Base-by-base conservation (phyloP, 805 yeast species). In the Ogataea populi-albae region DNA sequence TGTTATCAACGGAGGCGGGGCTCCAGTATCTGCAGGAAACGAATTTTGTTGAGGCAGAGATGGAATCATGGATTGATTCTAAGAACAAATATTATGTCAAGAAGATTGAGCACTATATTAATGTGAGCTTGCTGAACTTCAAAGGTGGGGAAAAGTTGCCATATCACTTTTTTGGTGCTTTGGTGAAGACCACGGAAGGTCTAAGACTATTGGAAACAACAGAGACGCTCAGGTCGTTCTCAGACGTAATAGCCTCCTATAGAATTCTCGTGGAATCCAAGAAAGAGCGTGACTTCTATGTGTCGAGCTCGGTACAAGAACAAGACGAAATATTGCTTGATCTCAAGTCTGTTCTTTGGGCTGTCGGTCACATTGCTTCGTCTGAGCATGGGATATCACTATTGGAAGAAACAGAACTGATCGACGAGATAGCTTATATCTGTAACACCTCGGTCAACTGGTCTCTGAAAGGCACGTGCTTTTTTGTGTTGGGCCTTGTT, bases 121-220 rank as follows among this genome's bases (percentile, higher is more conserved):
- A 42, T 18, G 47, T 30, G 29, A 54, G 41, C 45, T 40, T 46
- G 20, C 42, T 34, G 34, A 46, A 46, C 37, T 37, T 32, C 19
- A 37, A 32, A 17, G 16, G 23, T 4, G 2, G 32, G 12, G 36
- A 52, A 26, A 32, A 52, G 4, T 39, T 67, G 14, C 87, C 88
- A 1, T 59, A 71, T 17, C 89, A 86, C 53, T 85, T 91, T 49
- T 87, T 86, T 58, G 85, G 86, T 11, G 86, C 81, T 49, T 65
- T 91, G 30, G 82, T 86, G 1, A 75, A 81, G 35, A 86, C 96
- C 0, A 82, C 75, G 39, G 91, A 85, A 40, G 98, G 98, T 0
- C 68, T 86, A 35, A 67, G 69, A 17, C 62, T 81, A 32, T 67
- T 91, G 30, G 67, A 73, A 20, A 22, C 44, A 4, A 49, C 53